Evolutionary conservation across 495 filamentous ascomycete genomes (phyloP).

Genomic region (Aspergillus kassunensis): DNA sequence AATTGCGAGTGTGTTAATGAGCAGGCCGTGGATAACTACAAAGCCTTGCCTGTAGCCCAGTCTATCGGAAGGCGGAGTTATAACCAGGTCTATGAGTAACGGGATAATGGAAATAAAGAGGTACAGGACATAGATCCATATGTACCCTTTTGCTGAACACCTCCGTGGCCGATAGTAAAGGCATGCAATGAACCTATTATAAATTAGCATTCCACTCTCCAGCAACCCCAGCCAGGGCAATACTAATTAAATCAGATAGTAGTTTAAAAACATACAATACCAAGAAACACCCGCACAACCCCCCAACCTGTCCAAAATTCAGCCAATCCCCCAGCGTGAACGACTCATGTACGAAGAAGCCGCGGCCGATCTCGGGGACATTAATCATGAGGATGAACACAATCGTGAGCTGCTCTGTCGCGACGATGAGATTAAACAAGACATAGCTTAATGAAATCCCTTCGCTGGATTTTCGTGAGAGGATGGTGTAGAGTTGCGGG

Average conservation of each 20-base stretch:
- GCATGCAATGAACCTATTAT: too few species aligned
- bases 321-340: slow-evolving; percentile 5
- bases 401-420: slow-evolving; percentile 11
- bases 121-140: background rate
- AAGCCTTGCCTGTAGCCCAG: background rate
- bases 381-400: background rate
- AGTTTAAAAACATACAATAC: background rate
- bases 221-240: background rate
- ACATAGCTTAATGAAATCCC: slow-evolving; percentile 26
- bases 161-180: background rate
- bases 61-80: background rate
- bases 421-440: slow-evolving; percentile 4
- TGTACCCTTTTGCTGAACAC: background rate
- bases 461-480: background rate
- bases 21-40: background rate
- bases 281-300: background rate
- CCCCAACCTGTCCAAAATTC: slow-evolving; percentile 1
- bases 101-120: background rate
- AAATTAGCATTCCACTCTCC: background rate
- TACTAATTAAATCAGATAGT: too few species aligned
- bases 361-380: background rate
- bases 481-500: background rate
- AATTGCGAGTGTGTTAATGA: background rate
- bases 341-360: background rate
- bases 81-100: background rate